A percentile compares a stretch with the other conserved stretches of the same genome.
Conservation (phyloP, 495 filamentous ascomycete genomes). For the Pseudomonodictys pantanalensis region DNA sequence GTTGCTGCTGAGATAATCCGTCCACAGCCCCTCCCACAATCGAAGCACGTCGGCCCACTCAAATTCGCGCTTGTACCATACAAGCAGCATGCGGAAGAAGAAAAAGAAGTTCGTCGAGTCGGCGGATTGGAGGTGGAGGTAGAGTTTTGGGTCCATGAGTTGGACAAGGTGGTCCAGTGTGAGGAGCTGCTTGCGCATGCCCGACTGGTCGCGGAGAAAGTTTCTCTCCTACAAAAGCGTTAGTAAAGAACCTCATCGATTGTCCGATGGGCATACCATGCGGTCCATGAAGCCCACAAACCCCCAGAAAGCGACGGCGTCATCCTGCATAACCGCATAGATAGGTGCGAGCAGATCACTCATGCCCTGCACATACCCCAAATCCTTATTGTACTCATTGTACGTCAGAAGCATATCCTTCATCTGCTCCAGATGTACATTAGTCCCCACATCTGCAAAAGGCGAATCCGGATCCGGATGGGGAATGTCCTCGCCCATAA, state of each 20-base stretch:
- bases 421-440: slow-evolving; percentile 96
- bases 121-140: slow-evolving; percentile 80
- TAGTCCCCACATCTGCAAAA: slow-evolving; percentile 85
- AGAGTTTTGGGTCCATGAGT: slow-evolving; percentile 93
- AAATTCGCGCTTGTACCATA: slow-evolving; percentile 99
- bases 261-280: slow-evolving; percentile 55
- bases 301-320: slow-evolving; percentile 94
- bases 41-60: slow-evolving; percentile 79
- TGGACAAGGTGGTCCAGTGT: slow-evolving; percentile 91
- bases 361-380: slow-evolving; percentile 99
- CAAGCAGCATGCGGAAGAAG: slow-evolving; percentile 97
- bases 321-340: slow-evolving; percentile 95
- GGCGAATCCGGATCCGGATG: slow-evolving; percentile 96
- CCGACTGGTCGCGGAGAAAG: slow-evolving; percentile 90
- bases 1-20: slow-evolving; percentile 78
- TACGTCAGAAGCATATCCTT: slow-evolving; percentile 99
- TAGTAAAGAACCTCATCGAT: background rate
- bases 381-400: slow-evolving; percentile 89
- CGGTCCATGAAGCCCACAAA: slow-evolving; percentile 96
- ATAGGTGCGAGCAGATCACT: slow-evolving; percentile 93
- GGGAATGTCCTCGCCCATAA: slow-evolving; percentile 95
- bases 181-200: slow-evolving; percentile 88
- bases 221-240: slow-evolving; percentile 68
- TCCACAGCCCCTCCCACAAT: slow-evolving; percentile 94
- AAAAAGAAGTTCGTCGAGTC: slow-evolving; percentile 99